Base-by-base conservation (phyloP, 345 rosid species). In the Physaria fendleri region DNA sequence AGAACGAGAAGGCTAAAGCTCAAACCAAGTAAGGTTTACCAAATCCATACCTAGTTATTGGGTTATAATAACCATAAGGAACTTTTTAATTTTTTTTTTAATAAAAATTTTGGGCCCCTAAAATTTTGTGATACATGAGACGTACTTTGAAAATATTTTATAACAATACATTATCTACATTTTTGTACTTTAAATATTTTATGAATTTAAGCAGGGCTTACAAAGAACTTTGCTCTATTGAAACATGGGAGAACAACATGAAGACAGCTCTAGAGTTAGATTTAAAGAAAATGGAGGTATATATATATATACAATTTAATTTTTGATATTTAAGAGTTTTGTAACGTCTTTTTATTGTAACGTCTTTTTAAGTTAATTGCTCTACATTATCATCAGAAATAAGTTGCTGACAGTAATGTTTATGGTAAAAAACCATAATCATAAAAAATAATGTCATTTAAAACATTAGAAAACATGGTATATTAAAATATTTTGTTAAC, bases 1-100 rank as follows among this genome's bases (percentile, higher is more conserved):
- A 85, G 69, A 85, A 78, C 54, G 92, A 85, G 54, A 85, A 88
- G 71, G 88, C 88, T 22, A 91, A 83, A 77, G 74, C 77, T 8
- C 90, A 88, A 29, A 84, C 80, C 85, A 82, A 76, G 98, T 88
- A 81, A 70, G 83, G 41, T 22, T 56, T 56, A 15, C 65, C 15
- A 11, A 16, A 24, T 46, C 51, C 32, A 4, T 24, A 3, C 5
- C 1, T 24, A 23, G 18, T 23, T 38, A 25, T 43, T 41, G 5
- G 3, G 50, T 53, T 6, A 22, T 18, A 52, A 22, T 18, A 52
- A 63, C 27, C 17, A 41, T 21, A 12, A 7, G n/a, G n/a, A n/a
- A n/a, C n/a, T n/a, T n/a, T n/a, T n/a, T n/a, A n/a, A n/a, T n/a
- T n/a, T n/a, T n/a, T n/a, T n/a, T n/a, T n/a, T n/a, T n/a, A n/a